These are phyloP conservation scores for Boechera retrofracta DNA, from an alignment of 345 rosid genomes.

Conservation along the genomic window DNA sequence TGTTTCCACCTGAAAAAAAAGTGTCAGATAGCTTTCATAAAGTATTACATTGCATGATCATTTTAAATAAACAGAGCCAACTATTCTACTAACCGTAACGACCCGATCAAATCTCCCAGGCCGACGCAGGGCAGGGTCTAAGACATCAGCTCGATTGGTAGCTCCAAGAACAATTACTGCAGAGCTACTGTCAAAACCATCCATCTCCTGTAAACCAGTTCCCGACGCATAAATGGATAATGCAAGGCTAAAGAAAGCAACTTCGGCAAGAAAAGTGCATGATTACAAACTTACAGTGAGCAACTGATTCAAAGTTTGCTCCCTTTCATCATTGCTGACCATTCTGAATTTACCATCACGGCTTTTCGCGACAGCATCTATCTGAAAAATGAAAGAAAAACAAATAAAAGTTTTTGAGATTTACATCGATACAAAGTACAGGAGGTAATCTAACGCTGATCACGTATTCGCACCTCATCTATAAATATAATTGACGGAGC, in stretches of 20 bases:
- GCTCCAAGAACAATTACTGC: conserved; percentile 99
- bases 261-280: conserved; percentile 19
- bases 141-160: conserved; percentile 96
- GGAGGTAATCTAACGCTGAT: conserved; percentile 2
- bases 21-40: conserved; percentile 1
- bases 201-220: conserved; percentile 83
- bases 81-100: conserved; percentile 67
- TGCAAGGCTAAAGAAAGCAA: conserved; percentile 2
- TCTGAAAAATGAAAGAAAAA: conserved; percentile 54
- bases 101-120: conserved; percentile 99
- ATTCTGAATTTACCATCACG: conserved; percentile 95
- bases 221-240: conserved; percentile 18
- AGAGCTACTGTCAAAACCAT: conserved; percentile 97
- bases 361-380: conserved; percentile 98
- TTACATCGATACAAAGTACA: background rate
- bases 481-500: conserved; percentile 97
- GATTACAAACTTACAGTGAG: conserved; percentile 70
- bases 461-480: conserved; percentile 70
- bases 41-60: conserved; percentile 1
- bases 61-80: conserved; percentile 22
- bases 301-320: conserved; percentile 97
- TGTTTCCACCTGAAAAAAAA: conserved; percentile 72
- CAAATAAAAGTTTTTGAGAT: conserved; percentile 7
- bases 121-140: conserved; percentile 93
- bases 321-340: conserved; percentile 94